Conservation (phyloP, 345 rosid species). For the Litchi chinensis region DNA sequence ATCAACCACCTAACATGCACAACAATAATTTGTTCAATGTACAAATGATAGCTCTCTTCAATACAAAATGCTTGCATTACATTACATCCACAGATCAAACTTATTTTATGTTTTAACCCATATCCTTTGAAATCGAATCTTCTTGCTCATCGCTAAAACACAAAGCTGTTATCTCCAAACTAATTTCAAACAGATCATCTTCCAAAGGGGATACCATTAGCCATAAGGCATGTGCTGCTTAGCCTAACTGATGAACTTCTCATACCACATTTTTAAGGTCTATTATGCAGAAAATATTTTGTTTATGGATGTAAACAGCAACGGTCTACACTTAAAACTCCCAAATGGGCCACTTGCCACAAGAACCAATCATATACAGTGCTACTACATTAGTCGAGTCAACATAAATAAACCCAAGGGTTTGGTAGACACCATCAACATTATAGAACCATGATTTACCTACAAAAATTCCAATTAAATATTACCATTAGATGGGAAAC, state of each 20-base stretch:
- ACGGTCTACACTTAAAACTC: constrained; percentile 15
- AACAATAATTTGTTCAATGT: background rate
- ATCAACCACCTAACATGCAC: constrained; percentile 6
- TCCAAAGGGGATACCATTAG: constrained; percentile 16
- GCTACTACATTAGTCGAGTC: constrained; percentile 28
- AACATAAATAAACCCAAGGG: constrained; percentile 36
- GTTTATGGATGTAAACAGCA: constrained; percentile 18
- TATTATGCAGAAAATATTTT: constrained; percentile 24
- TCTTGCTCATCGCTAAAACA: constrained; percentile 6
- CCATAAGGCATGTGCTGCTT: constrained; percentile 10
- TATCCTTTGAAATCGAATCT: background rate
- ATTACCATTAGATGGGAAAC: constrained; percentile 4
- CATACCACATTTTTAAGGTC: constrained; percentile 13
- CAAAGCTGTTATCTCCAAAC: constrained; percentile 15
- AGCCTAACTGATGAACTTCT: constrained; percentile 17
- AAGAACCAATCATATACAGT: constrained; percentile 18
- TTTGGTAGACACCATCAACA: constrained; percentile 33
- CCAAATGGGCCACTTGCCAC: constrained; percentile 32
- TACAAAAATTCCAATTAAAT: constrained; percentile 29
- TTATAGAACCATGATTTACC: constrained; percentile 49
- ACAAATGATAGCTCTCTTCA: background rate
- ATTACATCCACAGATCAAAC: background rate
- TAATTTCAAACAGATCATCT: constrained; percentile 3
- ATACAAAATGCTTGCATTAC: background rate
- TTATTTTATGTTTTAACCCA: background rate